Conservation (phyloP, 2,329 filamentous ascomycete genomes). For the Rhynchosporium graminicola region DNA sequence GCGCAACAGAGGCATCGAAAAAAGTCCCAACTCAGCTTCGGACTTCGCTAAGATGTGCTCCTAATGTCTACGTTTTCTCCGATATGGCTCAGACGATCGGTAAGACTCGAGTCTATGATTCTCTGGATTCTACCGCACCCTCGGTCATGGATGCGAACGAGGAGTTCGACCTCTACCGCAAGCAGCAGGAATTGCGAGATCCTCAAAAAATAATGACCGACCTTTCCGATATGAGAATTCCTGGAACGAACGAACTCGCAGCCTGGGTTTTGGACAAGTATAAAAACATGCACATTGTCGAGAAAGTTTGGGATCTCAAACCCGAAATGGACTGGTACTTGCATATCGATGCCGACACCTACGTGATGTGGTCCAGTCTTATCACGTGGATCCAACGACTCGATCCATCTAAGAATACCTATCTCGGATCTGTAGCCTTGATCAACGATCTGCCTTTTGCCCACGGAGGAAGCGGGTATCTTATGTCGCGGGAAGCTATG, state of each 20-base stretch:
- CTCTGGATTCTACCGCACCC: slow-evolving; percentile 47
- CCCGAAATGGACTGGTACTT: slow-evolving; percentile 60
- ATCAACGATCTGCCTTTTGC: slow-evolving; percentile 49
- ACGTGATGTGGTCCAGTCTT: slow-evolving; percentile 55
- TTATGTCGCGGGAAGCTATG: slow-evolving; percentile 55
- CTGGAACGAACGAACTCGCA: slow-evolving; percentile 41
- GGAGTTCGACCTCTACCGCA: slow-evolving; percentile 51
- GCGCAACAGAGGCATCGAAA: slow-evolving; percentile 54
- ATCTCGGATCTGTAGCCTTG: slow-evolving; percentile 53
- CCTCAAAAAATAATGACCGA: slow-evolving; percentile 48
- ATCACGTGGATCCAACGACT: slow-evolving; percentile 35
- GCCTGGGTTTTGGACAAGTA: slow-evolving; percentile 61
- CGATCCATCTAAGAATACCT: slow-evolving; percentile 44
- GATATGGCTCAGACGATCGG: slow-evolving; percentile 54
- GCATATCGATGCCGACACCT: slow-evolving; percentile 60
- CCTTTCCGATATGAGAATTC: slow-evolving; percentile 17
- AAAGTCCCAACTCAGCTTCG: slow-evolving; percentile 56
- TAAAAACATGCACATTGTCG: slow-evolving; percentile 60
- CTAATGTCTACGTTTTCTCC: slow-evolving; percentile 56
- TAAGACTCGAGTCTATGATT: slow-evolving; percentile 48
- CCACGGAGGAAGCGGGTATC: slow-evolving; percentile 58
- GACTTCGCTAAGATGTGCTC: slow-evolving; percentile 51
- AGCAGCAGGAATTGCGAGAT: slow-evolving; percentile 47
- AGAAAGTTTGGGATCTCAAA: slow-evolving; percentile 52
- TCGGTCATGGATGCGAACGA: slow-evolving; percentile 44